phyloP scores from a whole-genome alignment of 148 eudicot species.

The Rhododendron simsii region DNA sequence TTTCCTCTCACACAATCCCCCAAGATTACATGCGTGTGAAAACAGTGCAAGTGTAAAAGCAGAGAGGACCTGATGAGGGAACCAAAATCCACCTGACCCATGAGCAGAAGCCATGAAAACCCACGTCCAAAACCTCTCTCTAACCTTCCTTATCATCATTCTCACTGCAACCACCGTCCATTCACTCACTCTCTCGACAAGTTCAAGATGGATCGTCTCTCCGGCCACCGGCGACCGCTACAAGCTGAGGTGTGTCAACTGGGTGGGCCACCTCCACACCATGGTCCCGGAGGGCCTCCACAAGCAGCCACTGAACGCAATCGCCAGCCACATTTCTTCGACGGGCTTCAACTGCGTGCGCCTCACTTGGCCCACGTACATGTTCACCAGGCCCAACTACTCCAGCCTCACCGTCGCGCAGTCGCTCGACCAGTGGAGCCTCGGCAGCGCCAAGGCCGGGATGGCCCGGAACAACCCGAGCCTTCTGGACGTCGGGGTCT shows the following conservation, averaged over 20 bases:
- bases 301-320: constrained; percentile 30
- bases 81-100: neutral
- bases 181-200: constrained; percentile 37
- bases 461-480: constrained; percentile 26
- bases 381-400: constrained; percentile 31
- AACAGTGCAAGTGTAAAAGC: neutral
- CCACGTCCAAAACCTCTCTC: neutral
- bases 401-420: constrained; percentile 18
- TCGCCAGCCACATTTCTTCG: constrained; percentile 5
- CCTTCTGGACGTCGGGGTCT: constrained; percentile 14
- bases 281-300: constrained; percentile 46
- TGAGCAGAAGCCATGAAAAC: neutral
- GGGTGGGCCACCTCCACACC: constrained; percentile 34
- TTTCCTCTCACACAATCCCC: no score
- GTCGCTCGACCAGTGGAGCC: constrained; percentile 13
- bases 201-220: constrained; percentile 36
- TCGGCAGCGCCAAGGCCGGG: constrained; percentile 20
- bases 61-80: neutral
- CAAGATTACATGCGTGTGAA: no score
- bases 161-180: neutral
- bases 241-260: constrained; percentile 40
- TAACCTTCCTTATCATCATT: neutral
- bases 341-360: constrained; percentile 51
- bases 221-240: constrained; percentile 19
- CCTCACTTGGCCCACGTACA: constrained; percentile 39